phyloP scores from a whole-genome alignment of 129 eudicot species.

The Pulicaria dysenterica region DNA sequence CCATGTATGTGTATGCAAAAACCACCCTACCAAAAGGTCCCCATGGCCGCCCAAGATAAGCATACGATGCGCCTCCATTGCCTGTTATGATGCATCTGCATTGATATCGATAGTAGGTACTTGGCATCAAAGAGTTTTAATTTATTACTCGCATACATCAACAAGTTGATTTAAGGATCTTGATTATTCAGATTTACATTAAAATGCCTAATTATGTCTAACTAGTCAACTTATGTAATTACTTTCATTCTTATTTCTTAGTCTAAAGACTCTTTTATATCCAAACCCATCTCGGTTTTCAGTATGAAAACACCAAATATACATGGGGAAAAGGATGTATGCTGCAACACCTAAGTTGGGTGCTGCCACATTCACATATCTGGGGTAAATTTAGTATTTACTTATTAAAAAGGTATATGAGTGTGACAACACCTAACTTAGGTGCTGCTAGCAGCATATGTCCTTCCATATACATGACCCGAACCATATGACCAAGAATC shows the following conservation, averaged over 20 bases:
- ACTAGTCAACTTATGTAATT: not conserved
- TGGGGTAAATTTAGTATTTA: too few species aligned
- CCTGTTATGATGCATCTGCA: constrained; percentile 95
- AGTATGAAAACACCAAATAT: too few species aligned
- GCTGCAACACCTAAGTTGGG: too few species aligned
- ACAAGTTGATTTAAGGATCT: too few species aligned
- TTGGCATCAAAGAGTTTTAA: not conserved
- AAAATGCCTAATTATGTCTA: not conserved
- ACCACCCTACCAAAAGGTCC: constrained; percentile 99
- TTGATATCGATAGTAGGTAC: not conserved
- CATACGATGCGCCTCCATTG: constrained; percentile 64
- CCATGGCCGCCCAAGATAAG: constrained; percentile 97
- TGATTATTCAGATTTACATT: not conserved
- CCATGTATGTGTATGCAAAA: constrained; percentile 82
- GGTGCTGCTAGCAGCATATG: too few species aligned
- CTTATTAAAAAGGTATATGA: too few species aligned
- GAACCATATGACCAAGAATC: not conserved
- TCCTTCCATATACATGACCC: too few species aligned
- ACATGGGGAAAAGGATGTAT: too few species aligned
- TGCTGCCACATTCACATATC: too few species aligned
- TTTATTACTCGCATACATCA: not conserved
- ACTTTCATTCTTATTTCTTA: not conserved
- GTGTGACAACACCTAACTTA: too few species aligned
- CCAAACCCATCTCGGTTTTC: not conserved
- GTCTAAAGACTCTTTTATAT: too few species aligned